Percentiles rank a stretch among this genome's conserved stretches.
Conservation (phyloP, 768 basidiomycete species). For the Collybia sp. region DNA sequence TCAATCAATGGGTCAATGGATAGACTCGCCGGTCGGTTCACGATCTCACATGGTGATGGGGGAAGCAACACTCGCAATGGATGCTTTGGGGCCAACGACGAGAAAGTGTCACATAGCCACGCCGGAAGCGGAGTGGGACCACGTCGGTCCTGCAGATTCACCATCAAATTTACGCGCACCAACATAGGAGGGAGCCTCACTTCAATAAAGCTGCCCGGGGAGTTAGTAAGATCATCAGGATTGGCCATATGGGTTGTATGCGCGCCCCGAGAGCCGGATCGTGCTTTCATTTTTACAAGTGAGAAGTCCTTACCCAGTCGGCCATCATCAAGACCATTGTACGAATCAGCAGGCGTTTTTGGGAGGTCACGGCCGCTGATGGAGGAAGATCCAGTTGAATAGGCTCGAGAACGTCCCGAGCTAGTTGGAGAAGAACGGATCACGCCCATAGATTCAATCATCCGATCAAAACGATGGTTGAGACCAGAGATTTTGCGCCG, state of each 20-base stretch:
- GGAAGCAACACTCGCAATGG: constrained; percentile 43
- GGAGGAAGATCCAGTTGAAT: constrained; percentile 42
- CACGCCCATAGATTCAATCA: constrained; percentile 58
- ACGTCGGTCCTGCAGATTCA: constrained; percentile 12
- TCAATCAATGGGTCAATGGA: neutral
- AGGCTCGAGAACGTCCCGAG: constrained; percentile 20
- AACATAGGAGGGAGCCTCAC: neutral
- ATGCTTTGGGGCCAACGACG: constrained; percentile 37
- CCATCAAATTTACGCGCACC: neutral
- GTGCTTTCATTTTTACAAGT: constrained; percentile 34
- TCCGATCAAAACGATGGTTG: constrained; percentile 61
- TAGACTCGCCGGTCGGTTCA: neutral
- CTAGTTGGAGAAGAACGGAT: constrained; percentile 21
- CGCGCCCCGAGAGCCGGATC: neutral
- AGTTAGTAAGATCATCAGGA: too few relatives aligned
- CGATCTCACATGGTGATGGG: neutral
- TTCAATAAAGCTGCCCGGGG: too few relatives aligned
- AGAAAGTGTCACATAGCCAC: constrained; percentile 55
- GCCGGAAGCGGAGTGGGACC: constrained; percentile 34
- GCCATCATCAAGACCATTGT: constrained; percentile 24
- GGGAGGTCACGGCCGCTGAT: constrained; percentile 34
- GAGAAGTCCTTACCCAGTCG: constrained; percentile 35
- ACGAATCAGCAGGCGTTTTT: constrained; percentile 36
- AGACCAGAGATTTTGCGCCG: constrained; percentile 43
- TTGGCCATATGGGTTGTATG: too few relatives aligned